phyloP scores from a whole-genome alignment of 2,329 filamentous ascomycete species.

The Aspergillus hortae region DNA sequence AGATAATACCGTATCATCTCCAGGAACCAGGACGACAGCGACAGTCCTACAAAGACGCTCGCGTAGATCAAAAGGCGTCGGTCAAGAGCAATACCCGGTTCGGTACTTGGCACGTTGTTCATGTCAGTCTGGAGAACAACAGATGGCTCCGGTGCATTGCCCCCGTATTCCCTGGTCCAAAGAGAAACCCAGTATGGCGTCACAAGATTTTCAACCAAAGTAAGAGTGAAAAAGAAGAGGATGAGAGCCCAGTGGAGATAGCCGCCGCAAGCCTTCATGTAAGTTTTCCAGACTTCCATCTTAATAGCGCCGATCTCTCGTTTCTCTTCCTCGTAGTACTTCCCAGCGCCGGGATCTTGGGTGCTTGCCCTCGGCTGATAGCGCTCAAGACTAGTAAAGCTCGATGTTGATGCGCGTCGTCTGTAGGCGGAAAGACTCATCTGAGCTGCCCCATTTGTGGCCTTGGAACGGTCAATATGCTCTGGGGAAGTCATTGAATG shows the following conservation, averaged over 20 bases:
- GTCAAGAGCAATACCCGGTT: not conserved
- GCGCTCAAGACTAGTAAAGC: not conserved
- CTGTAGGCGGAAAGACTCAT: not conserved
- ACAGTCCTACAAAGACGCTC: constrained; percentile 4
- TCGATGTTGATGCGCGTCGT: not conserved
- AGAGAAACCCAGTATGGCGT: constrained; percentile 36
- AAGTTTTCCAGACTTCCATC: constrained; percentile 60
- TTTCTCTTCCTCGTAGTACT: constrained; percentile 72
- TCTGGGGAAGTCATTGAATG: not conserved
- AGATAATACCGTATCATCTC: constrained; percentile 56
- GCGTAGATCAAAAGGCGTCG: not conserved
- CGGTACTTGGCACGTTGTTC: too few relatives aligned
- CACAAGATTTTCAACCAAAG: constrained; percentile 7
- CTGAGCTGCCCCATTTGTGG: not conserved
- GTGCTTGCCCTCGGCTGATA: not conserved
- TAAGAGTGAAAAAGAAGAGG: constrained; percentile 47
- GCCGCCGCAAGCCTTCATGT: constrained; percentile 66
- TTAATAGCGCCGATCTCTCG: constrained; percentile 67
- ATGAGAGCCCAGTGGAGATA: constrained; percentile 58
- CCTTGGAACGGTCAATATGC: not conserved
- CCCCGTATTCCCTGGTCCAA: constrained; percentile 33
- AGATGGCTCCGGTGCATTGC: not conserved
- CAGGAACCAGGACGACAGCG: not conserved
- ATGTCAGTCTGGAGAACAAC: not conserved
- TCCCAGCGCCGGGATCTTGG: constrained; percentile 28